Percentiles rank a stretch among this genome's conserved stretches.
Conservation (phyloP, 352 stramenopile species). For the Pythium monospermum region DNA sequence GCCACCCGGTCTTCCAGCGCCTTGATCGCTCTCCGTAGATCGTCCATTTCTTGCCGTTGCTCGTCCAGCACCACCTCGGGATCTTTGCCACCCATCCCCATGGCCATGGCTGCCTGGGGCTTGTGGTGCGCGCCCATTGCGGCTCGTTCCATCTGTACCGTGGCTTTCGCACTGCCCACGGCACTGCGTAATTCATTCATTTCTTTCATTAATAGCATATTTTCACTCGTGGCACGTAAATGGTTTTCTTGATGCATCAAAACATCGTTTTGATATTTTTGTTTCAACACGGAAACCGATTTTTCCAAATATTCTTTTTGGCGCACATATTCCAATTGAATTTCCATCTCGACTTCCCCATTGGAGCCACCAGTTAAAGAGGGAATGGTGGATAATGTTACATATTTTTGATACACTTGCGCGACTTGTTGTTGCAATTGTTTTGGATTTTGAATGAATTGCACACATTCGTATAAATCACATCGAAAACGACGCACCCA, state of each 20-base stretch:
- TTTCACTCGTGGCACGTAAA: conserved; percentile 70
- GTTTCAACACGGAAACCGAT: conserved; percentile 86
- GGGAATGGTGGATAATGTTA: conserved; percentile 35
- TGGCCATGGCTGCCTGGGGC: conserved; percentile 12
- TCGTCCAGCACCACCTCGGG: conserved; percentile 47
- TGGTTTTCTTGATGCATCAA: conserved; percentile 59
- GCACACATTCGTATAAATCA: conserved; percentile 82
- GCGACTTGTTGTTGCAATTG: conserved; percentile 76
- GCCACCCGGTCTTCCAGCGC: conserved; percentile 64
- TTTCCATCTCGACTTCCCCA: conserved; percentile 58
- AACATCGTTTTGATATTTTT: conserved; percentile 78
- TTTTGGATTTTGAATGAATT: conserved; percentile 67
- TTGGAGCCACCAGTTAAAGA: too few relatives aligned
- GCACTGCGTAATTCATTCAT: conserved; percentile 89
- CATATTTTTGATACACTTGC: conserved; percentile 70
- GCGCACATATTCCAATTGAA: conserved; percentile 85
- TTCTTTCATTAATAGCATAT: conserved; percentile 89
- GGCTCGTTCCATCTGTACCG: conserved; percentile 73
- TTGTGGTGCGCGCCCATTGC: conserved; percentile 26
- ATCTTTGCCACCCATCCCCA: conserved; percentile 30
- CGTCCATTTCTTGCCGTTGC: conserved; percentile 64
- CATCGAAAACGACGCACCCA: conserved; percentile 74
- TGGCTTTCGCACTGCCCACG: conserved; percentile 69
- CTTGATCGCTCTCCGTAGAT: conserved; percentile 73
- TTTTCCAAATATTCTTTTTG: conserved; percentile 93